Conservation (phyloP, 2,329 filamentous ascomycete species). For the Phyllosticta capitalensis region DNA sequence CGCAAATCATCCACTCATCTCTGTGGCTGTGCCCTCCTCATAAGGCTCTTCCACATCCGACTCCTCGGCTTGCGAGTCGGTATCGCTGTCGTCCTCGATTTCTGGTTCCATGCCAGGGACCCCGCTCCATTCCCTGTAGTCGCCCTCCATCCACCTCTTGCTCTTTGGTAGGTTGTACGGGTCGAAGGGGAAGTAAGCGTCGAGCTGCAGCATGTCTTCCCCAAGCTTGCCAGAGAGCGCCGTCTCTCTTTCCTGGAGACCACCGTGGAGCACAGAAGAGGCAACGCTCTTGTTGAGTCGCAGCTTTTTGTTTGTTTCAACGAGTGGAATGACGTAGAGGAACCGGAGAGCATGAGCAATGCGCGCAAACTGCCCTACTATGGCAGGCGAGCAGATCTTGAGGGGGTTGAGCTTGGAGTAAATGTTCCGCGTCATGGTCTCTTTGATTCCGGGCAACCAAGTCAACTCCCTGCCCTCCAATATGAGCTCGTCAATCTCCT, state of each 20-base stretch:
- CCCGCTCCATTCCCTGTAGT: conserved; percentile 29
- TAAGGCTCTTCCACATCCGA: conserved; percentile 20
- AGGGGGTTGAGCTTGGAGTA: conserved; percentile 87
- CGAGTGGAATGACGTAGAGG: conserved; percentile 77
- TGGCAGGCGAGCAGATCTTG: conserved; percentile 83
- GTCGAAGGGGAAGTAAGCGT: conserved; percentile 95
- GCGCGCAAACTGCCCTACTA: conserved; percentile 85
- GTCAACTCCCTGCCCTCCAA: conserved; percentile 61
- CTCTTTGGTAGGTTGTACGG: conserved; percentile 86
- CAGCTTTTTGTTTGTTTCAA: conserved; percentile 88
- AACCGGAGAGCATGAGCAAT: conserved; percentile 78
- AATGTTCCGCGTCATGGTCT: conserved; percentile 66
- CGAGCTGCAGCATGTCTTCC: conserved; percentile 74
- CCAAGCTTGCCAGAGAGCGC: conserved; percentile 47
- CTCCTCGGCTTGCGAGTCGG: conserved; percentile 19
- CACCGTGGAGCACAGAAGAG: conserved; percentile 34
- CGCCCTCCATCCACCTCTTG: conserved; percentile 71
- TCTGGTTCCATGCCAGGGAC: conserved; percentile 28
- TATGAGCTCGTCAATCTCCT: conserved; percentile 43
- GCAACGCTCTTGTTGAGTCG: conserved; percentile 63
- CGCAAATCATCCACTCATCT: conserved; percentile 11
- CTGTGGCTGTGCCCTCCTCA: conserved; percentile 15
- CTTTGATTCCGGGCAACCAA: conserved; percentile 67
- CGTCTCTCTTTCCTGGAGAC: conserved; percentile 44
- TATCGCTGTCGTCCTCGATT: conserved; percentile 31